Base-by-base conservation (phyloP, 2,329 filamentous ascomycete species). In the Penicillium polonicum region DNA sequence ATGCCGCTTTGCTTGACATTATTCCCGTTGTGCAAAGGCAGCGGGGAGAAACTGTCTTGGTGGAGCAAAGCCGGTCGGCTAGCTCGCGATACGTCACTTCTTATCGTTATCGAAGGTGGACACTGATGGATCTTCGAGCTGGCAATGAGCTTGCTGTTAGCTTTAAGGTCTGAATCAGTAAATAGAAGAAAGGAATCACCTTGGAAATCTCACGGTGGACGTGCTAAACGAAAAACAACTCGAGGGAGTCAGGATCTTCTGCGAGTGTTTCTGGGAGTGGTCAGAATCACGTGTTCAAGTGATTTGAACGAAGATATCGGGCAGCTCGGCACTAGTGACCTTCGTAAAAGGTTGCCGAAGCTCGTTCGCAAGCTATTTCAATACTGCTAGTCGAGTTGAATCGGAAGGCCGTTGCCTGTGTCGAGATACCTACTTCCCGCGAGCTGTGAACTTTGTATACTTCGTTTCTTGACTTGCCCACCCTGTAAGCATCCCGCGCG, bases 1-100 rank as follows among this genome's bases (percentile, higher is more conserved):
- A 80, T 58, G 87, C 85, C 52, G 87, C 83, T 78, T 96, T 96
- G 71, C 64, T 69, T 60, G 75, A 74, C 75, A 76, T 77, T 55
- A 63, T 74, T 49, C 49, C 52, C 60, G 57, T 61, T 43, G 45
- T 62, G 44, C 57, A 59, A 52, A 41, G 61, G 59, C 56, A 61
- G 64, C 58, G 63, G 60, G 64, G 65, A 64, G 60, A 58, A 61
- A 49, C 57, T 55, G 52, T 57, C 60, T 59, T 61, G 54, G 59
- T 61, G 59, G 62, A 64, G 56, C 46, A 48, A 45, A 51, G 48
- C 48, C 38, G 52, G 54, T 55, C 59, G 58, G 58, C 57, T 63
- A 58, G 52, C 57, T 54, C 19, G 44, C 57, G 63, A 64, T 68
- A 70, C 68, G 69, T 69, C 65, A 69, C 65, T 62, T 45, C 49